phyloP scores from a whole-genome alignment of 108 stramenopile species.

The Asterionellopsis glacialis region DNA sequence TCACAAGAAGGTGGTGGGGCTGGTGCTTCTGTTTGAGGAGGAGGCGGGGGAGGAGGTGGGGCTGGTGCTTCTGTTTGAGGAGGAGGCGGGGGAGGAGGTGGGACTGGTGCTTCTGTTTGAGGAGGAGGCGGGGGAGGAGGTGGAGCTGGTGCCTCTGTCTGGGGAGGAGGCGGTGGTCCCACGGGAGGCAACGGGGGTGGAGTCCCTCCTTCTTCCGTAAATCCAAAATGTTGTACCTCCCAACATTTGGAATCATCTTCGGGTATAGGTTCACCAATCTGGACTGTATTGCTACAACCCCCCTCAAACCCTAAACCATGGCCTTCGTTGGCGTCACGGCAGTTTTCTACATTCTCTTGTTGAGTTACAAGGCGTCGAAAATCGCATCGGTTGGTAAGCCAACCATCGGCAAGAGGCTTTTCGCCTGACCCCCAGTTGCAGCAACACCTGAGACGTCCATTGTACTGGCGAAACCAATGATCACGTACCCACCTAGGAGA shows the following conservation, averaged over 20 bases:
- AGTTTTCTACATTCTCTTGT: neutral
- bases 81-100: no score
- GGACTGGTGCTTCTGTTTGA: no score
- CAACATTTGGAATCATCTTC: neutral
- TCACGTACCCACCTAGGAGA: no score
- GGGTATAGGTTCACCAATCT: neutral
- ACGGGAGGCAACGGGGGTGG: no score
- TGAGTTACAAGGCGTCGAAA: neutral
- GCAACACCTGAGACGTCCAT: conserved; percentile 1
- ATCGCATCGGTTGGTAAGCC: neutral
- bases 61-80: no score
- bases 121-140: no score
- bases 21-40: no score
- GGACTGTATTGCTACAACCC: neutral
- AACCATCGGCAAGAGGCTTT: neutral
- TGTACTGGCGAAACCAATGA: neutral
- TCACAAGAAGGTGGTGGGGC: no score
- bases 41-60: no score
- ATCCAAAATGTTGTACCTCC: neutral
- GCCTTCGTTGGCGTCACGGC: neutral
- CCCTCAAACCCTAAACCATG: neutral
- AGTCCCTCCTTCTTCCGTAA: no score
- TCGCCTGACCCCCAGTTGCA: neutral
- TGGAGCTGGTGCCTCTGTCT: no score
- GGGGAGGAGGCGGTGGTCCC: no score